Conservation (phyloP, 1,139 yeast species). For the Candida mesenterica region DNA sequence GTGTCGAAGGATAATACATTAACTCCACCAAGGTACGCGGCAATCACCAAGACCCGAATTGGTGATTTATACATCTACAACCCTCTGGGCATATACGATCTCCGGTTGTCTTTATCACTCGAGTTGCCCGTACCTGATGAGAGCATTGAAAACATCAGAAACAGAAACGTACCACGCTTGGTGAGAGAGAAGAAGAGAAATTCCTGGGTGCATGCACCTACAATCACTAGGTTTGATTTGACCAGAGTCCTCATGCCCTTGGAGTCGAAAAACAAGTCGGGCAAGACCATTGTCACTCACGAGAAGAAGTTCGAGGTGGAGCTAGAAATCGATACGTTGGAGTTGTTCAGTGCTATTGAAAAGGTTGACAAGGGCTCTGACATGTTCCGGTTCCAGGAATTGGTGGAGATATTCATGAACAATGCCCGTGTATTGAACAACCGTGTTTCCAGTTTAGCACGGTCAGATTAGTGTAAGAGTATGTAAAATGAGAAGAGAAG, state of each 20-base stretch:
- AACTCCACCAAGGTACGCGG: constrained; percentile 64
- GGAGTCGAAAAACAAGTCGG: constrained; percentile 42
- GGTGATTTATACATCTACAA: constrained; percentile 69
- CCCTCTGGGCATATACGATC: constrained; percentile 77
- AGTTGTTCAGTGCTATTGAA: constrained; percentile 63
- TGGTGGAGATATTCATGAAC: constrained; percentile 69
- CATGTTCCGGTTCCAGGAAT: constrained; percentile 63
- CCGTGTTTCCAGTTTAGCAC: constrained; percentile 44
- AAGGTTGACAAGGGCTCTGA: constrained; percentile 48
- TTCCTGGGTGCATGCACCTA: constrained; percentile 63
- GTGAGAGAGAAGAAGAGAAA: constrained; percentile 64
- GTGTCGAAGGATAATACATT: constrained; percentile 59
- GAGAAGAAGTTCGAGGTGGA: constrained; percentile 58
- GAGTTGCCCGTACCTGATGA: constrained; percentile 71
- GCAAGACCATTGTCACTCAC: constrained; percentile 38
- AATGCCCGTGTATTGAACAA: constrained; percentile 59
- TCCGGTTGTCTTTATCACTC: constrained; percentile 69
- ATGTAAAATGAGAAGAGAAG: too few relatives aligned
- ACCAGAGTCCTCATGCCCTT: constrained; percentile 58
- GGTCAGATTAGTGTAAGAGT: constrained; percentile 5
- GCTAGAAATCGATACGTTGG: constrained; percentile 68
- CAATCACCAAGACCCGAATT: constrained; percentile 70
- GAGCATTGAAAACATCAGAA: constrained; percentile 40
- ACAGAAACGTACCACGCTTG: constrained; percentile 44
- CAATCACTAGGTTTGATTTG: constrained; percentile 68